Percentiles rank a stretch among this genome's conserved stretches.
These are phyloP conservation scores for Clonostachys rosea DNA, from an alignment of 2,329 filamentous ascomycete species.

Conservation along the genomic window DNA sequence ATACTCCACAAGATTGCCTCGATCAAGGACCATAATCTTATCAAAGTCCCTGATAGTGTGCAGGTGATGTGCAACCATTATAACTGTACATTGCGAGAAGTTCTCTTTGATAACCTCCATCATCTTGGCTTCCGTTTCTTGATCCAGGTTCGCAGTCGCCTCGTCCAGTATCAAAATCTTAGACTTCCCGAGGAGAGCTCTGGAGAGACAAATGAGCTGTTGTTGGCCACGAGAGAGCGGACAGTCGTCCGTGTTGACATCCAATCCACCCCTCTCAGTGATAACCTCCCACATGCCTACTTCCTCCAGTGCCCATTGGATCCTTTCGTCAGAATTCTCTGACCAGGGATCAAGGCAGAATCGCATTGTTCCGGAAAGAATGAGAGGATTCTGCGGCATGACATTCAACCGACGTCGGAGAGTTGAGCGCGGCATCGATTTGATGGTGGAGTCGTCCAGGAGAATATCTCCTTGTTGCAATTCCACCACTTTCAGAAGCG, in stretches of 20 bases:
- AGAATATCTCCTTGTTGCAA: constrained; percentile 19
- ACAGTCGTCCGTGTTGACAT: constrained; percentile 29
- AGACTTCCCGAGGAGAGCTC: constrained; percentile 28
- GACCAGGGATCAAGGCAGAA: constrained; percentile 29
- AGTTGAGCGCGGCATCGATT: constrained; percentile 27
- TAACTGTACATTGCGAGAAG: constrained; percentile 37
- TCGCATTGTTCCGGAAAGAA: constrained; percentile 33
- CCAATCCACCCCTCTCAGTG: constrained; percentile 15
- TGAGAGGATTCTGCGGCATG: constrained; percentile 44
- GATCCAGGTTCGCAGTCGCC: constrained; percentile 15
- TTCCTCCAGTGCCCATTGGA: constrained; percentile 3
- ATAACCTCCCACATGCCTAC: constrained; percentile 20
- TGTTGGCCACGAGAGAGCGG: constrained; percentile 49
- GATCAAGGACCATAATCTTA: constrained; percentile 43
- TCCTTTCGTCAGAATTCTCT: constrained; percentile 14
- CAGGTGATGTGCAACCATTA: constrained; percentile 18
- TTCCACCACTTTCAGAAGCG: constrained; percentile 29
- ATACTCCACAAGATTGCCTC: constrained; percentile 41
- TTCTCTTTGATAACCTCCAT: constrained; percentile 9
- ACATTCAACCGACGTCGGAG: constrained; percentile 35
- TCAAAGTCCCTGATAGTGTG: constrained; percentile 41
- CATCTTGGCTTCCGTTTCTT: constrained; percentile 9
- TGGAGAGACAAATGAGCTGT: constrained; percentile 40
- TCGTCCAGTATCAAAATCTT: constrained; percentile 28
- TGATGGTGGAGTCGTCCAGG: constrained; percentile 33